Conservation (phyloP, 2,329 filamentous ascomycete genomes). For the Metarhizium anisopliae region DNA sequence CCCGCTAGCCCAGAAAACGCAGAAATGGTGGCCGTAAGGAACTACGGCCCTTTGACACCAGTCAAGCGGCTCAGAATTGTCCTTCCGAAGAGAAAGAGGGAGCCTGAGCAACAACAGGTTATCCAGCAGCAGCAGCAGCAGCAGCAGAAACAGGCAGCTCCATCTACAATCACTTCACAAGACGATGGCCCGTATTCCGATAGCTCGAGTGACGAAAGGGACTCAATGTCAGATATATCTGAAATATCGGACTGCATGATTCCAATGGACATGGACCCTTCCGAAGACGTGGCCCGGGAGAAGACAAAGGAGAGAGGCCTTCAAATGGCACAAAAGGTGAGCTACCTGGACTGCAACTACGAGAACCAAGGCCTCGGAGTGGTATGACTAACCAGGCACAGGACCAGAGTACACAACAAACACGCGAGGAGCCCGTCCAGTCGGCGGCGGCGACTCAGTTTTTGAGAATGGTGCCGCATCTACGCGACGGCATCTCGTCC, state of each 20-base stretch:
- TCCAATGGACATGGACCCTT: not conserved
- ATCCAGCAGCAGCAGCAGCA: not conserved
- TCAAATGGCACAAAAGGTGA: not conserved
- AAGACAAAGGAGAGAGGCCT: not conserved
- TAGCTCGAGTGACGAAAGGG: too few species aligned
- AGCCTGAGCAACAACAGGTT: not conserved
- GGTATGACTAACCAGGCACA: not conserved
- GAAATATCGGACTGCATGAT: not conserved
- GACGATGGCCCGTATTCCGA: too few species aligned
- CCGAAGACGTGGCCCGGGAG: not conserved
- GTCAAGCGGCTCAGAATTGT: not conserved
- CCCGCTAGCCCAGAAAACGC: not conserved
- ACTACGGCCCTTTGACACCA: not conserved
- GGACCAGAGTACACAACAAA: not conserved
- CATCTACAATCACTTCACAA: not conserved
- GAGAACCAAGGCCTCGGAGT: not conserved
- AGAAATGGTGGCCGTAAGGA: not conserved
- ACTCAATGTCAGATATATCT: not conserved
- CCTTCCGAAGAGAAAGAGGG: not conserved
- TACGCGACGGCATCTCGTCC: not conserved
- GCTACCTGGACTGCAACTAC: not conserved
- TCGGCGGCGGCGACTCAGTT: not conserved
- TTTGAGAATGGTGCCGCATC: not conserved
- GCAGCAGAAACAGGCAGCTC: not conserved
- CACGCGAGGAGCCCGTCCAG: too few species aligned